phyloP scores from a whole-genome alignment of 768 basidiomycete species.

The Butyriboletus loyo region DNA sequence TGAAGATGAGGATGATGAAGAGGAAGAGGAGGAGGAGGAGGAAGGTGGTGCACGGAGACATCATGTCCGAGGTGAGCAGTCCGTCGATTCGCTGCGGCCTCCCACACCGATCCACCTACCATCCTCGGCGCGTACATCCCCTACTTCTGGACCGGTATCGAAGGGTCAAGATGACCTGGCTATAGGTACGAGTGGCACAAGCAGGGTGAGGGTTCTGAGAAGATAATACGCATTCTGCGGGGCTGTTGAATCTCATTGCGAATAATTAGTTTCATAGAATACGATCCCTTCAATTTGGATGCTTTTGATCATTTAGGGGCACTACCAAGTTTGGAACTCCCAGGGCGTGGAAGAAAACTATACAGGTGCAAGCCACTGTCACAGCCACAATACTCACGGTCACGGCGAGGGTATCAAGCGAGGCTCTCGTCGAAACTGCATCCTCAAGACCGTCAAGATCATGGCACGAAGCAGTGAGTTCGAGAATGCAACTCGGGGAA shows the following conservation, averaged over 20 bases:
- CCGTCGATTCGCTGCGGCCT: slow-evolving; percentile 35
- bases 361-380: slow-evolving; percentile 56
- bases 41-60: slow-evolving; percentile 26
- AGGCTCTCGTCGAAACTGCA: slow-evolving; percentile 20
- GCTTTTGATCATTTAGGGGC: slow-evolving; percentile 8
- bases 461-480: slow-evolving; percentile 79
- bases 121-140: slow-evolving; percentile 49
- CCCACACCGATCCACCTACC: slow-evolving; percentile 41
- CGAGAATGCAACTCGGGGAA: not conserved
- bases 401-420: slow-evolving; percentile 4
- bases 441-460: slow-evolving; percentile 57
- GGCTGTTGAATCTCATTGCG: slow-evolving; percentile 5
- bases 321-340: slow-evolving; percentile 16
- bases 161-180: slow-evolving; percentile 40
- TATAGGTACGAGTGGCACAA: slow-evolving; percentile 26
- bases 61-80: slow-evolving; percentile 36
- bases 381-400: slow-evolving; percentile 41
- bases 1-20: slow-evolving; percentile 60
- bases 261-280: slow-evolving; percentile 10
- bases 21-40: slow-evolving; percentile 41
- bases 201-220: slow-evolving; percentile 51
- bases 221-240: slow-evolving; percentile 35
- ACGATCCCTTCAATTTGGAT: not conserved
- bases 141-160: slow-evolving; percentile 47
- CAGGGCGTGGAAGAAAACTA: slow-evolving; percentile 39